Evolutionary conservation across 805 yeast species (phyloP), one percentile per base, ranked within the genome.

Genomic region (Pichia membranifaciens): DNA sequence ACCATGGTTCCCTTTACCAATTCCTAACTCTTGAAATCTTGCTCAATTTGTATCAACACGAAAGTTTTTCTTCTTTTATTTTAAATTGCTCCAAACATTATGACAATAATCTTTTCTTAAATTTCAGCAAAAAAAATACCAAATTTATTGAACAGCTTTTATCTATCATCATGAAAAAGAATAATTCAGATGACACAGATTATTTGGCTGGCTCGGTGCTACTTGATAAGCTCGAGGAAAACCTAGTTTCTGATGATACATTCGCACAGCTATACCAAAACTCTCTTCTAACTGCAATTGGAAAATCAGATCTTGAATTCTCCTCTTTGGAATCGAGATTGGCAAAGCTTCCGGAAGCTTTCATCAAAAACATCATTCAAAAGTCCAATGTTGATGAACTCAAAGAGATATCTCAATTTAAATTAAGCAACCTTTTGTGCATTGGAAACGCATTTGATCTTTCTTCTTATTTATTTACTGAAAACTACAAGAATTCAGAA

Each of bases 21-120:
- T 60, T 74, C 32, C 38, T 74, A 7, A 68, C 63, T 4, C 57
- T 62, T 5, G 66, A 65, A 1, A 67, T 70, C 21, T 53, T 72
- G 0, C 12, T 51, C 1, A 62, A 61, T 28, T 49, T 76, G 8
- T 75, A 65, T 52, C 47, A 55, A 3, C 45, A 51, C 12, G 50
- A 53, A 9, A 49, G 58, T 8, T 43, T 59, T 2, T 41, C 48
- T 4, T 40, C 32, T 1, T 57, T 63, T 38, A 47, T 65, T 21
- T 45, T 38, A 0, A 54, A 60, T 5, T 62, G 67, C 48, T 44
- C 48, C 21, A 16, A 25, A 12, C 43, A 64, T 48, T 58, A 56
- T 23, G 50, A 57, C 20, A 56, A 54, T 23, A 58, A 52, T 1
- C 41, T 53, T 2, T 52, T 60, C 20, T 9, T 55, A 2, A 22